Evolutionary conservation across 805 yeast species (phyloP).

Genomic region (Candida gorgasii): DNA sequence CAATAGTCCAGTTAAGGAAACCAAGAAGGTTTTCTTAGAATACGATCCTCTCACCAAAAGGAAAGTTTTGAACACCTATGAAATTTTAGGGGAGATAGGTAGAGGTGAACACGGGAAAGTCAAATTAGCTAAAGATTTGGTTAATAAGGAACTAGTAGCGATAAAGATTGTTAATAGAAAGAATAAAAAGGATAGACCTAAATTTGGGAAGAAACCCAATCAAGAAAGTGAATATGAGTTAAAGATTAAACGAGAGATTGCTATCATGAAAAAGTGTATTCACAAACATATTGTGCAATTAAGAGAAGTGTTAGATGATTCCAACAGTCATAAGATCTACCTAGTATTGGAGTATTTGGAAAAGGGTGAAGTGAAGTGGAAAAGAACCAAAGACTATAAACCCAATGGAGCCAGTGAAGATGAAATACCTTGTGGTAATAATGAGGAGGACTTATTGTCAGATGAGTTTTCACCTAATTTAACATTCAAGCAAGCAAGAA

Average conservation of each 20-base stretch:
- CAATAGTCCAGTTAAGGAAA: conserved; percentile 68
- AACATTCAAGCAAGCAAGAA: conserved; percentile 64
- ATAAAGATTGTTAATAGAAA: conserved; percentile 87
- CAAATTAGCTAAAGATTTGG: conserved; percentile 77
- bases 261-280: conserved; percentile 49
- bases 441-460: conserved; percentile 21
- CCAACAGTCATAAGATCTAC: conserved; percentile 79
- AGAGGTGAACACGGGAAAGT: conserved; percentile 99
- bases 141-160: conserved; percentile 73
- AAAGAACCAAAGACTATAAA: conserved; percentile 20
- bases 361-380: conserved; percentile 90
- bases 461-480: conserved; percentile 55
- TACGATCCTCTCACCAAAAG: conserved; percentile 86
- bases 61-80: conserved; percentile 85
- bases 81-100: conserved; percentile 83
- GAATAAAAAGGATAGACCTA: conserved; percentile 35
- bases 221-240: conserved; percentile 30
- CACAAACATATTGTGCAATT: conserved; percentile 43
- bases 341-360: conserved; percentile 87
- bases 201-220: conserved; percentile 22
- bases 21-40: conserved; percentile 74
- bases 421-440: conserved; percentile 41
- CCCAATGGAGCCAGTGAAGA: background rate
- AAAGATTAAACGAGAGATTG: conserved; percentile 43
- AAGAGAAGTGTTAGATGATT: conserved; percentile 79